phyloP scores from a whole-genome alignment of 441 rosid species.

The Erodium texanum region DNA sequence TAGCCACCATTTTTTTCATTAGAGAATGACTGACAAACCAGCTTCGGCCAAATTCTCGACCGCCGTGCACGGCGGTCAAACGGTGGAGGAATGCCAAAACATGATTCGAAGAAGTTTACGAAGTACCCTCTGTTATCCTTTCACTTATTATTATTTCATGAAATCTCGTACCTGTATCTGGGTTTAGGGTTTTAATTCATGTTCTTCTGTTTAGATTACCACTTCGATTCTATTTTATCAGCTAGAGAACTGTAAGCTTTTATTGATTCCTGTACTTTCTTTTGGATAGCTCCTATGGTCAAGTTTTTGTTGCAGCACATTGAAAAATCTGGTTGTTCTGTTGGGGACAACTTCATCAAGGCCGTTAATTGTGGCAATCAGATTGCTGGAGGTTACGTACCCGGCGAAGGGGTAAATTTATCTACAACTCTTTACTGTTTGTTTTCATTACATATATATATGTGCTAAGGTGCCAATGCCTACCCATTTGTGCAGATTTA shows the following conservation, averaged over 20 bases:
- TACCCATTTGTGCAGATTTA: neutral
- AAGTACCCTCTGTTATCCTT: slow-evolving; percentile 25
- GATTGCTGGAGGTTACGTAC: slow-evolving; percentile 49
- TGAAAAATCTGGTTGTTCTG: slow-evolving; percentile 70
- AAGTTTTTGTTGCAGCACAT: slow-evolving; percentile 69
- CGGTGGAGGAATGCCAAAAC: slow-evolving; percentile 36
- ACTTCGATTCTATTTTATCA: too few species aligned
- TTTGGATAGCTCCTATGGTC: slow-evolving; percentile 60
- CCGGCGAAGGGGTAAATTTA: slow-evolving; percentile 51
- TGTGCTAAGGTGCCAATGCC: too few species aligned
- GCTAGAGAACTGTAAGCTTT: too few species aligned
- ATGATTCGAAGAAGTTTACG: slow-evolving; percentile 46
- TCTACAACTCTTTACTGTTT: neutral
- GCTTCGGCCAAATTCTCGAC: too few species aligned
- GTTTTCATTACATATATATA: too few species aligned
- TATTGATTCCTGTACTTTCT: neutral
- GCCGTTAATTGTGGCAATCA: slow-evolving; percentile 44
- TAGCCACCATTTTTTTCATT: too few species aligned
- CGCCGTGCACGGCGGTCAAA: neutral
- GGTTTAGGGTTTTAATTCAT: too few species aligned
- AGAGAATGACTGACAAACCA: too few species aligned
- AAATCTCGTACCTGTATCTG: too few species aligned
- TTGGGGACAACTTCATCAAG: slow-evolving; percentile 62
- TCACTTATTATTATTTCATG: too few species aligned
- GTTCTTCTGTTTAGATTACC: too few species aligned